phyloP scores from a whole-genome alignment of 1,284 basidiomycete species.

The Boletus semigastroideus region DNA sequence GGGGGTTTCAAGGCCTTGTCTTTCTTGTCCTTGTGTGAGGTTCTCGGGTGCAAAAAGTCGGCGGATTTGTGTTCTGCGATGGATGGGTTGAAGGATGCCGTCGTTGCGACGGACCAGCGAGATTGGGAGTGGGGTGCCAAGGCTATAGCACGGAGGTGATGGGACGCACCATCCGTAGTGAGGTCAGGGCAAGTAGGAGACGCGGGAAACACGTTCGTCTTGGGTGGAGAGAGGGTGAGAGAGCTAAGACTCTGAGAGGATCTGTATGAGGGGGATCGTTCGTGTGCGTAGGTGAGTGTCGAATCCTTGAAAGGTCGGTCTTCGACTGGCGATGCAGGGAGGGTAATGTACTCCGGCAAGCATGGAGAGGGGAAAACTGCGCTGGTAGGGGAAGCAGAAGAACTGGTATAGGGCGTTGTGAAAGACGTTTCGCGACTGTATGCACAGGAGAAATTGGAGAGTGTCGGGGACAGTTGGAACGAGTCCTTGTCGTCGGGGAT shows the following conservation, averaged over 20 bases:
- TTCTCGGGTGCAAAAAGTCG: slow-evolving; percentile 1
- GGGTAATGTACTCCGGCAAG: slow-evolving; percentile 23
- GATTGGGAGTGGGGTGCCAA: slow-evolving; percentile 23
- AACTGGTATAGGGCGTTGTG: slow-evolving; percentile 25
- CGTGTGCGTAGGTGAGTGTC: not conserved
- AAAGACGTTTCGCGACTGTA: slow-evolving; percentile 26
- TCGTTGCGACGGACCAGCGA: slow-evolving; percentile 32
- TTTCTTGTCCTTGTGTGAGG: slow-evolving; percentile 20
- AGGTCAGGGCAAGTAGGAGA: not conserved
- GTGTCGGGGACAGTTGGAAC: slow-evolving; percentile 26
- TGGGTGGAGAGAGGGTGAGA: not conserved
- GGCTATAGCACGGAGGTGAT: slow-evolving; percentile 15
- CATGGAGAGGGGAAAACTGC: slow-evolving; percentile 19
- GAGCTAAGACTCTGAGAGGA: slow-evolving; percentile 11
- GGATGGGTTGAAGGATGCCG: slow-evolving; percentile 19
- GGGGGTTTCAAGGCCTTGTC: slow-evolving; percentile 26
- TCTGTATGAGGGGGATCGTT: slow-evolving; percentile 7
- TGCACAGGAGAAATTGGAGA: slow-evolving; percentile 28
- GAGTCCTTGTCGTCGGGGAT: slow-evolving; percentile 30
- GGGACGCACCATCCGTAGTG: not conserved
- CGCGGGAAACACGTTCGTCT: slow-evolving; percentile 7
- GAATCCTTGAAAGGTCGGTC: slow-evolving; percentile 1
- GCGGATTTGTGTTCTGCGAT: slow-evolving; percentile 12
- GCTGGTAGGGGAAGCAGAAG: slow-evolving; percentile 22
- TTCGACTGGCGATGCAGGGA: slow-evolving; percentile 25